Conservation (phyloP, 805 yeast genomes). For the Ogataea siamensis region DNA sequence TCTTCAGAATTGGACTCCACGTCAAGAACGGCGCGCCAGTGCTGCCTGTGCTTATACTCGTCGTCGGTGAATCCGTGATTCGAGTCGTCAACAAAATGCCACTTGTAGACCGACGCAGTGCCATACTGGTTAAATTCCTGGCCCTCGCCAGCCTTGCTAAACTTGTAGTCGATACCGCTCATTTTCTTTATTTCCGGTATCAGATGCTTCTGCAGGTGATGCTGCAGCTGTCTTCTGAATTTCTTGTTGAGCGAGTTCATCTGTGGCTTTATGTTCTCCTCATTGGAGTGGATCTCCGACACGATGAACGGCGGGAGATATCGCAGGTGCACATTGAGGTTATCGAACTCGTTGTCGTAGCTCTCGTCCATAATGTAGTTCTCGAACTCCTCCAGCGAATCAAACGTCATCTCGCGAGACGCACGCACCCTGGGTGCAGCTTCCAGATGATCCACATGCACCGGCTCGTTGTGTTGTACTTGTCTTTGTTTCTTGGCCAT, state of each 20-base stretch:
- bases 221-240: slow-evolving; percentile 71
- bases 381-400: slow-evolving; percentile 61
- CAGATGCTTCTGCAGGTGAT: slow-evolving; percentile 70
- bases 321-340: slow-evolving; percentile 61
- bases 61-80: slow-evolving; percentile 52
- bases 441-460: slow-evolving; percentile 30
- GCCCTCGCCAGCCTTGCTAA: slow-evolving; percentile 46
- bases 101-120: slow-evolving; percentile 46
- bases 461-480: slow-evolving; percentile 28
- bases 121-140: slow-evolving; percentile 43
- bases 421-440: slow-evolving; percentile 31
- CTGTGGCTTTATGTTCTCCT: slow-evolving; percentile 69
- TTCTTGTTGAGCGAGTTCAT: slow-evolving; percentile 70
- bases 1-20: slow-evolving; percentile 65
- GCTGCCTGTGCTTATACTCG: slow-evolving; percentile 47
- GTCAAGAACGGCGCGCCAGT: slow-evolving; percentile 62
- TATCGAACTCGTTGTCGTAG: slow-evolving; percentile 72
- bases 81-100: slow-evolving; percentile 61
- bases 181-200: slow-evolving; percentile 62
- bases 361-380: slow-evolving; percentile 66
- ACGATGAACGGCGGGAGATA: slow-evolving; percentile 75
- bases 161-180: slow-evolving; percentile 48
- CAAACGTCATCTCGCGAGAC: slow-evolving; percentile 44
- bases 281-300: slow-evolving; percentile 63
- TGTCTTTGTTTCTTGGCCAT: slow-evolving; percentile 30